Evolutionary conservation across 1,284 basidiomycete species (phyloP), one percentile per base, ranked within the genome.

Genomic region (Microbotryum lychnidis-dioicae): DNA sequence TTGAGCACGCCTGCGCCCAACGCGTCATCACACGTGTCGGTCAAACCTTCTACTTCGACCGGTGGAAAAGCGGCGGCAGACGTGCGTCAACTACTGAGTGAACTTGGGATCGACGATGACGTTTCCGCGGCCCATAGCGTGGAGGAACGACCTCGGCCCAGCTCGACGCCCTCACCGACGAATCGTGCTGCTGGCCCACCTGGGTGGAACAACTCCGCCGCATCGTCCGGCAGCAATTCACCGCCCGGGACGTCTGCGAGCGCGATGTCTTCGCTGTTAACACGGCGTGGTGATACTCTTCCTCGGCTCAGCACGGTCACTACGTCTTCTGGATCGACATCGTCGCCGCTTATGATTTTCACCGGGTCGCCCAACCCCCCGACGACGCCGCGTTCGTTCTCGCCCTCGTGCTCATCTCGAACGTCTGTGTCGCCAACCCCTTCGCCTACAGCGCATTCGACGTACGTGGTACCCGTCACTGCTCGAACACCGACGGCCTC

Each of bases 321-420:
- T 18, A 56, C 53, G 1, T 23, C 46, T 6, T 23, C 54, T 5
- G 57, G 58, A 18, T 33, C 52, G 8, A 61, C 64, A 2, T 44
- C 64, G 4, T 58, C 58, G 10, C 64, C 64, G 0, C 46, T 63
- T 2, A 50, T 57, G 25, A 61, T 63, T 58, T 59, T 52, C 46
- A 62, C 63, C n/a, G 63, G 63, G 21, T 60, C 57, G 29, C 63
- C 63, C 56, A 10, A 25, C 10, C 23, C 31, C 33, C 37, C 18
- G 18, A 42, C 37, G 37, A 42, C 37, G 37, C 37, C 37, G 37
- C 37, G 37, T 42, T 42, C 37, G 37, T 44, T 42, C 21, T 42
- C 52, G 20, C 37, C 33, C 20, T 54, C 50, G 44, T n/a, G 6
- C 44, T 23, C 45, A 6, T 42, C 27, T 44, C 54, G 8, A 46